A percentile compares a stretch with the other conserved stretches of the same genome.
Conservation (phyloP, 129 eudicot genomes). For the Pulicaria dysenterica region DNA sequence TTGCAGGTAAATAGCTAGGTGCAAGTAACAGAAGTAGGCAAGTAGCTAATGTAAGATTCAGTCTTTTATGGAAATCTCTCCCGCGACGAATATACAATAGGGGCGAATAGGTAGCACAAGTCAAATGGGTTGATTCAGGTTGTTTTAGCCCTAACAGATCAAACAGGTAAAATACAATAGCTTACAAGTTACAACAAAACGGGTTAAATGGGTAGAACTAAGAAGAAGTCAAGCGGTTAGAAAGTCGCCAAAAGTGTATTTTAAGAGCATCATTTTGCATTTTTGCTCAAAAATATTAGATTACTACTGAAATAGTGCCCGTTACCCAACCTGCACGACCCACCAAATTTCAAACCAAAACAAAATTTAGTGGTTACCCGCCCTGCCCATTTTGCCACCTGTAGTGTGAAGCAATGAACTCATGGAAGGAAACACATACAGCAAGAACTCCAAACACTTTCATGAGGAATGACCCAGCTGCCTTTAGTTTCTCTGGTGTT, state of each 20-base stretch:
- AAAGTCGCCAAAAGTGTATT: neutral
- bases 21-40: slow-evolving; percentile 8
- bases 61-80: neutral
- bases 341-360: neutral
- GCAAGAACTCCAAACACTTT: slow-evolving; percentile 99
- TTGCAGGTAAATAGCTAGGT: slow-evolving; percentile 12
- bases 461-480: slow-evolving; percentile 98
- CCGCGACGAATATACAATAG: neutral
- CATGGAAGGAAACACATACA: slow-evolving; percentile 42
- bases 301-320: too few relatives aligned
- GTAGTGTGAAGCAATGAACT: slow-evolving; percentile 11
- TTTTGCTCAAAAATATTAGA: too few relatives aligned
- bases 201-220: neutral
- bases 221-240: neutral
- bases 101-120: neutral
- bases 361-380: neutral
- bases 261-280: neutral
- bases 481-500: slow-evolving; percentile 92
- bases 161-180: neutral
- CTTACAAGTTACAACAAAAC: neutral
- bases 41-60: neutral
- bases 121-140: neutral
- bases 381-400: neutral
- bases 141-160: neutral
- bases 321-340: neutral